Evolutionary conservation across 306 rosid species (phyloP).

Genomic region (Glycine tomentella): DNA sequence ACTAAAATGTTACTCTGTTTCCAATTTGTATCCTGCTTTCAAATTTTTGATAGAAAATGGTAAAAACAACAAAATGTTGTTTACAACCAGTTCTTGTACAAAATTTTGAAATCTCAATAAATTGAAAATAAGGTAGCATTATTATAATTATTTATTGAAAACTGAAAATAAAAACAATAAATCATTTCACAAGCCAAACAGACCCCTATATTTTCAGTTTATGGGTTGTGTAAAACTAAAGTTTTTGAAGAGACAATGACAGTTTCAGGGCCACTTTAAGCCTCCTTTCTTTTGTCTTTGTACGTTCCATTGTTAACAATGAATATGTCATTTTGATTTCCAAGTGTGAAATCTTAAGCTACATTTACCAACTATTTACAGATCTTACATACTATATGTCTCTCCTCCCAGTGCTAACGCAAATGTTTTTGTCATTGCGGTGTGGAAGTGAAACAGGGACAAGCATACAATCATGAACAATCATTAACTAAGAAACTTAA

Average conservation of each 20-base stretch:
- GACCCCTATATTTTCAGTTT: slow-evolving; percentile 31
- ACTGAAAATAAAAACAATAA: slow-evolving; percentile 4
- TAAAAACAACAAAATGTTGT: slow-evolving; percentile 2
- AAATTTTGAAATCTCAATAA: slow-evolving; percentile 3
- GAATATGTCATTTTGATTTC: slow-evolving; percentile 44
- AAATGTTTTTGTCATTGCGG: background rate
- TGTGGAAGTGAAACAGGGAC: background rate
- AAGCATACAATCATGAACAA: background rate
- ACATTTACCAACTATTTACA: background rate
- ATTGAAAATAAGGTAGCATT: background rate
- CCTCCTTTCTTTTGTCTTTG: slow-evolving; percentile 56
- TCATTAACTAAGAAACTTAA: background rate
- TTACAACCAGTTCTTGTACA: slow-evolving; percentile 1
- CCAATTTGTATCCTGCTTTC: slow-evolving; percentile 3
- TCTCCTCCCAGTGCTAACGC: background rate
- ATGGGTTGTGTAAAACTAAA: slow-evolving; percentile 38
- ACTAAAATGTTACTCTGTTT: background rate
- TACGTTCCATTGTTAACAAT: slow-evolving; percentile 41
- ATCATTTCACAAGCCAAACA: slow-evolving; percentile 4
- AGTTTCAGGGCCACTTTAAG: slow-evolving; percentile 51
- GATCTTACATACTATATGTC: background rate
- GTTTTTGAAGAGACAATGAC: slow-evolving; percentile 56
- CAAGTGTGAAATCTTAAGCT: slow-evolving; percentile 15
- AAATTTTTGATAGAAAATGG: slow-evolving; percentile 13
- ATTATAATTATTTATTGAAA: slow-evolving; percentile 3